These are phyloP conservation scores for Vaccinium darrowii DNA, from an alignment of 148 eudicot species.

Conservation along the genomic window DNA sequence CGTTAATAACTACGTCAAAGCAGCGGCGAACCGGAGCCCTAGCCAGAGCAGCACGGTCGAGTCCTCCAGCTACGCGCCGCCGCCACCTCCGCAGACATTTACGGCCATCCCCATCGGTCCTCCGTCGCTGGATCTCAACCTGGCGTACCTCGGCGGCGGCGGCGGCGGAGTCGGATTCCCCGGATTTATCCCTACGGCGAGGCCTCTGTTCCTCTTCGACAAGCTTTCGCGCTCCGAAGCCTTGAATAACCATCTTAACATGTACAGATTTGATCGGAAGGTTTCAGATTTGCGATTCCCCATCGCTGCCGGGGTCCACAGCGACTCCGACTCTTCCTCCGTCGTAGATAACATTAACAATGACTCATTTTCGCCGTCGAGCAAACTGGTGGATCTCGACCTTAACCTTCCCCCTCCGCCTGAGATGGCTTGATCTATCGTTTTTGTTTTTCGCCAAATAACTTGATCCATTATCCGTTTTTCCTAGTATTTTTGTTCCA, in stretches of 20 bases:
- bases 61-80: conserved; percentile 18
- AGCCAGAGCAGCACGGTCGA: conserved; percentile 43
- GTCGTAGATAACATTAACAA: conserved; percentile 21
- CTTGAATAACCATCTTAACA: conserved; percentile 16
- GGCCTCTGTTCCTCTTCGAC: conserved; percentile 17
- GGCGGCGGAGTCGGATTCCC: conserved; percentile 6
- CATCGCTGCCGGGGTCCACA: conserved; percentile 10
- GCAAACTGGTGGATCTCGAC: conserved; percentile 25
- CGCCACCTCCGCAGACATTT: not conserved
- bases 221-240: conserved; percentile 18
- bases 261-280: conserved; percentile 19
- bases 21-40: conserved; percentile 26
- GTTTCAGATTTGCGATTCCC: not conserved
- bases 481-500: not conserved
- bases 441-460: not conserved
- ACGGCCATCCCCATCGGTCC: not conserved
- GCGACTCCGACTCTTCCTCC: conserved; percentile 40
- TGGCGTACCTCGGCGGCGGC: conserved; percentile 9
- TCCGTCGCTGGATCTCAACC: conserved; percentile 18
- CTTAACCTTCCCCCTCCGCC: conserved; percentile 34
- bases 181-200: conserved; percentile 15
- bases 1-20: not conserved
- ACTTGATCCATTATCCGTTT: conserved; percentile 7
- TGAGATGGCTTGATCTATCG: conserved; percentile 18
- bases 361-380: not conserved